Conservation (phyloP, 2,329 filamentous ascomycete genomes). For the Aspergillus amoenus region DNA sequence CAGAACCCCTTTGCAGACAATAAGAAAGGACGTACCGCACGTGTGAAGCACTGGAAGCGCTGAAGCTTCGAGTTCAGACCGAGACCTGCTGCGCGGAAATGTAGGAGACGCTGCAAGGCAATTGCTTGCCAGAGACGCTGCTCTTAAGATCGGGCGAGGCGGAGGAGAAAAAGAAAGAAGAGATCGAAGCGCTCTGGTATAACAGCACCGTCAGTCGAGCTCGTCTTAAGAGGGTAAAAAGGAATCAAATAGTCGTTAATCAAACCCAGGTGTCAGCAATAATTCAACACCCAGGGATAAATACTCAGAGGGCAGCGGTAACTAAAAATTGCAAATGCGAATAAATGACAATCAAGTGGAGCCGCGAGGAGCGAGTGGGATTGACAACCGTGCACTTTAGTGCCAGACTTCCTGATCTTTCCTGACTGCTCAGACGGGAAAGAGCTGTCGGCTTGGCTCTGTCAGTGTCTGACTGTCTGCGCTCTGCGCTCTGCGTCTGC, state of each 20-base stretch:
- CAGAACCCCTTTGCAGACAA: slow-evolving; percentile 1
- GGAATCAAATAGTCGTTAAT: slow-evolving; percentile 11
- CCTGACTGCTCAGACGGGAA: background rate
- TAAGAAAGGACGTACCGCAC: slow-evolving; percentile 20
- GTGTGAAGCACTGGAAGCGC: slow-evolving; percentile 8
- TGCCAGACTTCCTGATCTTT: background rate
- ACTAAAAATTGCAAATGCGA: background rate
- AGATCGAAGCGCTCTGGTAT: slow-evolving; percentile 14
- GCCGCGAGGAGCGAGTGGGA: background rate
- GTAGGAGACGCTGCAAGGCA: slow-evolving; percentile 25
- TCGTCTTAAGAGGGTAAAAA: slow-evolving; percentile 7
- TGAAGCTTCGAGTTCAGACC: slow-evolving; percentile 15
- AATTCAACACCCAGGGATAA: slow-evolving; percentile 1
- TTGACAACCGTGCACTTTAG: background rate
- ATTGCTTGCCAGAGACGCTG: slow-evolving; percentile 15
- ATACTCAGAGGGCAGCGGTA: background rate
- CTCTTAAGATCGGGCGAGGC: slow-evolving; percentile 5
- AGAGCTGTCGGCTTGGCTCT: background rate
- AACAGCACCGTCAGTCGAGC: slow-evolving; percentile 1
- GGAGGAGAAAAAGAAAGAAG: slow-evolving; percentile 9
- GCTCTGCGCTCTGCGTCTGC: no score
- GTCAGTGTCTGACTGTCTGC: background rate
- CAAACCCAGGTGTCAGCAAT: slow-evolving; percentile 9
- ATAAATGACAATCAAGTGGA: background rate
- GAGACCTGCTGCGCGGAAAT: slow-evolving; percentile 21